Percentiles rank a stretch among this genome's conserved stretches.
These are phyloP conservation scores for Fusarium sp. DNA, from an alignment of 2,329 filamentous ascomycete genomes.

Conservation along the genomic window DNA sequence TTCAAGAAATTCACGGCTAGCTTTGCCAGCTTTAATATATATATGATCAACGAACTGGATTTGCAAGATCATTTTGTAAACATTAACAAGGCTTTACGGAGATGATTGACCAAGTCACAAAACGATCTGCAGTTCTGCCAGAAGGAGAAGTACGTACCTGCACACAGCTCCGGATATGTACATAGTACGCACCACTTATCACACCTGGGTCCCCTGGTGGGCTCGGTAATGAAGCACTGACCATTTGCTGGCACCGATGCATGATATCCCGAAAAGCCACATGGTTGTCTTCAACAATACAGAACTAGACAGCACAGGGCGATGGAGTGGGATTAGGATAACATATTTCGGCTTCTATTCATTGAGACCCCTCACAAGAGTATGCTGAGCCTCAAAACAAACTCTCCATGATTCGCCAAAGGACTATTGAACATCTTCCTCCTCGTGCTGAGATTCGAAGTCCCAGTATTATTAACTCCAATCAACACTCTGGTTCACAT, in stretches of 20 bases:
- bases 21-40: neutral
- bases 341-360: neutral
- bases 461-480: neutral
- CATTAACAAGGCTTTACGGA: neutral
- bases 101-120: constrained; percentile 10
- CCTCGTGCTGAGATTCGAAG: neutral
- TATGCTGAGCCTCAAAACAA: neutral
- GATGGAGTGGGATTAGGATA: neutral
- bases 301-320: constrained; percentile 8
- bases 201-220: constrained; percentile 32
- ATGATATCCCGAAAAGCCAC: constrained; percentile 38
- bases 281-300: constrained; percentile 31
- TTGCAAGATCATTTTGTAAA: neutral
- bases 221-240: constrained; percentile 38
- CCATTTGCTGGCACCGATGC: constrained; percentile 39
- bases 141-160: constrained; percentile 28
- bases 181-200: constrained; percentile 20
- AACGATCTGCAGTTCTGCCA: constrained; percentile 35
- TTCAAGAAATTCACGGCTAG: neutral
- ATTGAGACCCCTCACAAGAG: neutral
- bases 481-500: constrained; percentile 27
- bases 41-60: neutral
- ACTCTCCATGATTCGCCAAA: neutral
- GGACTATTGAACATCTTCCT: neutral
- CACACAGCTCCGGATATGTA: constrained; percentile 13